Evolutionary conservation across 768 basidiomycete species (phyloP), one percentile per base, ranked within the genome.

Genomic region (Lactarius trivialis): DNA sequence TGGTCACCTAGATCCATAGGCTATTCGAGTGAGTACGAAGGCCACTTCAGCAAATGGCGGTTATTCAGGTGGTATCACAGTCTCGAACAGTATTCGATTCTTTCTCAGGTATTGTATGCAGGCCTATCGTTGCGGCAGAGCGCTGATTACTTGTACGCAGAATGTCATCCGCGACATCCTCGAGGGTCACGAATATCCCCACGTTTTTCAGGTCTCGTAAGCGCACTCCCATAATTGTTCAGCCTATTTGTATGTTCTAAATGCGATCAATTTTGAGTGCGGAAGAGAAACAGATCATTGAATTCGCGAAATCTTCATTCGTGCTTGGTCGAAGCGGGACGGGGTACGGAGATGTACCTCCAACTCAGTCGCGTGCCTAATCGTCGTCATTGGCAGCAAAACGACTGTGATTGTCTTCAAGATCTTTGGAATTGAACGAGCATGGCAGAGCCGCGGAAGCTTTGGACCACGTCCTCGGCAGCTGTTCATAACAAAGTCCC

Each of bases 351-450:
- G 7, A 1, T 7, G 14, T 41, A 30, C 3, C 5, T 9, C 36
- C 17, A 2, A 55, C 37, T n/a, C 51, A 33, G 17, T 19, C 26
- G 19, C 19, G 15, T 36, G n/a, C 26, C 17, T 45, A 30, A 43
- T 24, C 21, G 6, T 24, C 9, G 1, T 14, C 26, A 5, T 48
- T 65, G 34, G 28, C 36, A 88, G 88, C 0, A 89, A 89, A 77
- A 89, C 86, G 0, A 89, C 88, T 0, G 85, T 86, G 0, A 88
- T 90, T 79, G 74, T 90, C 1, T 86, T 85, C 75, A 89, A 87
- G 70, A 89, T 90, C 80, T 76, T 89, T 2, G 79, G 81, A 1
- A 81, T 88, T 7, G 84, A 89, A 65, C 73, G 79, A n/a, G 76
- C 81, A 2, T 85, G 79, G 73, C 71, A 79, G 41, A 62, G 75